Percentiles rank a stretch among this genome's conserved stretches.
phyloP scores from a whole-genome alignment of 192 early-diverging fungal genomes.

The Spizellomyces sp. region DNA sequence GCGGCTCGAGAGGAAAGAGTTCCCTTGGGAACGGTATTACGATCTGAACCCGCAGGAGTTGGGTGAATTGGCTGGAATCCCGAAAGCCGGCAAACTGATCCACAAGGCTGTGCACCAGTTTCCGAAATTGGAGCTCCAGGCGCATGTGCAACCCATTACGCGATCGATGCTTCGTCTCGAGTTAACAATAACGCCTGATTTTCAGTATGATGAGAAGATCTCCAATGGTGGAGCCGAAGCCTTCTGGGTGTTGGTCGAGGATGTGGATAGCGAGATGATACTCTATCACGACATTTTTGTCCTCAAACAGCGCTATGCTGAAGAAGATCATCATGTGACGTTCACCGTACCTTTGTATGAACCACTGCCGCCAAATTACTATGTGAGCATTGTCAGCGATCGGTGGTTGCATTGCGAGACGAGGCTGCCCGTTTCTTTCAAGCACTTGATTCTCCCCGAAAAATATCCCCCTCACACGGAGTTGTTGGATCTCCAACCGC shows the following conservation, averaged over 20 bases:
- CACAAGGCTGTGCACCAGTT: slow-evolving; percentile 92
- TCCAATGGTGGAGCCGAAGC: slow-evolving; percentile 77
- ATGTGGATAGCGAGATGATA: slow-evolving; percentile 88
- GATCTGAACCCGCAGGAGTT: slow-evolving; percentile 91
- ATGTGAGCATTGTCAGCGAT: slow-evolving; percentile 90
- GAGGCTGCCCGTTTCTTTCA: slow-evolving; percentile 89
- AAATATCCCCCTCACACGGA: slow-evolving; percentile 94
- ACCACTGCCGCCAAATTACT: slow-evolving; percentile 95
- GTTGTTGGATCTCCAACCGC: slow-evolving; percentile 89
- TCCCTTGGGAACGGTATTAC: slow-evolving; percentile 93
- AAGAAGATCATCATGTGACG: slow-evolving; percentile 81
- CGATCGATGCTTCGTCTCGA: slow-evolving; percentile 89
- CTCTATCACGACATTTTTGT: slow-evolving; percentile 91
- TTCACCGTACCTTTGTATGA: slow-evolving; percentile 93
- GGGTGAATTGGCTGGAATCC: slow-evolving; percentile 84
- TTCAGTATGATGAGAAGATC: slow-evolving; percentile 89
- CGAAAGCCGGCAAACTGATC: slow-evolving; percentile 86
- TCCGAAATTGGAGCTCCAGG: slow-evolving; percentile 87
- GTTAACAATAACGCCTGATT: slow-evolving; percentile 91
- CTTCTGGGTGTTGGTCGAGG: slow-evolving; percentile 96
- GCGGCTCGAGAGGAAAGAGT: slow-evolving; percentile 89
- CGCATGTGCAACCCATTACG: slow-evolving; percentile 92
- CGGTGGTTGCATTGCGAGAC: slow-evolving; percentile 95
- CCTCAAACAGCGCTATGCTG: slow-evolving; percentile 79
- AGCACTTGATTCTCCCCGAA: slow-evolving; percentile 88